Conservation (phyloP, 2,329 filamentous ascomycete species). For the Geosmithia flava region DNA sequence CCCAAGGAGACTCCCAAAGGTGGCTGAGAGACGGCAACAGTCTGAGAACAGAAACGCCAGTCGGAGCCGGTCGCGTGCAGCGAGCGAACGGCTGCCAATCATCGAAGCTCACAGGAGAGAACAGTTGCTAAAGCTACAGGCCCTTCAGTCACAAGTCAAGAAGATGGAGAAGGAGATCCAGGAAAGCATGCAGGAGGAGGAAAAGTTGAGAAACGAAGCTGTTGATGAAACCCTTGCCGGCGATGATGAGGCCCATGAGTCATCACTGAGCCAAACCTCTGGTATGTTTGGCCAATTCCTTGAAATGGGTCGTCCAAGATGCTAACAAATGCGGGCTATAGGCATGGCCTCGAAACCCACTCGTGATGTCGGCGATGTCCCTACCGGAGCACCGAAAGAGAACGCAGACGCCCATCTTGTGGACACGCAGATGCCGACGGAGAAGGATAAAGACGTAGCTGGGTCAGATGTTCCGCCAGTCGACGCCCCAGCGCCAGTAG, state of each 20-base stretch:
- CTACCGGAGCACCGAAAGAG: neutral
- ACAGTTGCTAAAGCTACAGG: constrained; percentile 31
- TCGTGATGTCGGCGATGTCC: neutral
- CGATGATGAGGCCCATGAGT: constrained; percentile 8
- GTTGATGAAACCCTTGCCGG: constrained; percentile 8
- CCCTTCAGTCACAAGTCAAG: constrained; percentile 31
- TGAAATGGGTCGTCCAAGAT: neutral
- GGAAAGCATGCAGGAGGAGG: constrained; percentile 19
- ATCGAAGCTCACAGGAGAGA: constrained; percentile 21
- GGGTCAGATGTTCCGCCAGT: neutral
- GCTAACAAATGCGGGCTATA: neutral
- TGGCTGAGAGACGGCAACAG: neutral
- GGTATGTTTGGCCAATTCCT: neutral
- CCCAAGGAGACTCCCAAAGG: constrained; percentile 1
- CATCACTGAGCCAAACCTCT: constrained; percentile 21
- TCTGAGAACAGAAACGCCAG: neutral
- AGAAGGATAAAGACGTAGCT: neutral
- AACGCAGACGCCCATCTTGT: neutral
- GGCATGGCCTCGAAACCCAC: neutral
- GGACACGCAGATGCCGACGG: neutral
- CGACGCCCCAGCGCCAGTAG: neutral
- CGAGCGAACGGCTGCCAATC: constrained; percentile 22
- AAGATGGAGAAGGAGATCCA: constrained; percentile 35
- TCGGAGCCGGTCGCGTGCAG: constrained; percentile 17
- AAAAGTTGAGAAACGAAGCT: constrained; percentile 16